Conservation (phyloP, 2,329 filamentous ascomycete genomes). For the Diplocarpon rosae region DNA sequence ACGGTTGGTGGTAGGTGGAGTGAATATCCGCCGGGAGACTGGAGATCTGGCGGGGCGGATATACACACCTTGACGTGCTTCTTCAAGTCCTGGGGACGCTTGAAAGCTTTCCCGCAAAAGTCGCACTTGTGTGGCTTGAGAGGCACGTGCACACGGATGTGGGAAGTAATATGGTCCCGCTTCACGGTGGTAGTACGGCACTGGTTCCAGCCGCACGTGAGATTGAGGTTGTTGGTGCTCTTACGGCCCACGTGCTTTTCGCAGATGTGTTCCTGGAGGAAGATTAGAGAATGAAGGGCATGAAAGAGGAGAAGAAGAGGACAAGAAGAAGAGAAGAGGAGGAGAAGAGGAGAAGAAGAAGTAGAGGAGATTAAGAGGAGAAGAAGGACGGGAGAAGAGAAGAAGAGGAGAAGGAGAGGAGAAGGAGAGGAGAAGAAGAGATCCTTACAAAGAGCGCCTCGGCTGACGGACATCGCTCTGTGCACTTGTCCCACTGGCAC, state of each 20-base stretch:
- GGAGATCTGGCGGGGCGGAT: no score
- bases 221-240: slow-evolving; percentile 95
- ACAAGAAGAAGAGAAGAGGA: neutral
- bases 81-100: slow-evolving; percentile 96
- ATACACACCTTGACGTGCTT: slow-evolving; percentile 79
- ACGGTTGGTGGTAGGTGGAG: no score
- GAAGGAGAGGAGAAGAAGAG: slow-evolving; percentile 4
- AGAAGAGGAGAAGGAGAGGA: neutral
- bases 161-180: slow-evolving; percentile 97
- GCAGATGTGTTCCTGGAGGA: slow-evolving; percentile 80
- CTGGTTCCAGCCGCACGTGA: slow-evolving; percentile 94
- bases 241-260: slow-evolving; percentile 97
- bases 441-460: slow-evolving; percentile 33
- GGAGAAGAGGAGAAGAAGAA: slow-evolving; percentile 3
- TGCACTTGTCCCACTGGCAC: slow-evolving; percentile 32
- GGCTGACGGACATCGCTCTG: slow-evolving; percentile 29
- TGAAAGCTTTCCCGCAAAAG: slow-evolving; percentile 98
- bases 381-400: neutral
- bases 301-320: neutral
- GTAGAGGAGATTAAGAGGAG: neutral
- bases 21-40: no score
- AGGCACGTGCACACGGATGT: slow-evolving; percentile 97
- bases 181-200: slow-evolving; percentile 97
- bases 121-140: slow-evolving; percentile 98
- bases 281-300: neutral